Percentiles rank a stretch among this genome's conserved stretches.
phyloP scores from a whole-genome alignment of 352 stramenopile species.

The Discostella stelligera region DNA sequence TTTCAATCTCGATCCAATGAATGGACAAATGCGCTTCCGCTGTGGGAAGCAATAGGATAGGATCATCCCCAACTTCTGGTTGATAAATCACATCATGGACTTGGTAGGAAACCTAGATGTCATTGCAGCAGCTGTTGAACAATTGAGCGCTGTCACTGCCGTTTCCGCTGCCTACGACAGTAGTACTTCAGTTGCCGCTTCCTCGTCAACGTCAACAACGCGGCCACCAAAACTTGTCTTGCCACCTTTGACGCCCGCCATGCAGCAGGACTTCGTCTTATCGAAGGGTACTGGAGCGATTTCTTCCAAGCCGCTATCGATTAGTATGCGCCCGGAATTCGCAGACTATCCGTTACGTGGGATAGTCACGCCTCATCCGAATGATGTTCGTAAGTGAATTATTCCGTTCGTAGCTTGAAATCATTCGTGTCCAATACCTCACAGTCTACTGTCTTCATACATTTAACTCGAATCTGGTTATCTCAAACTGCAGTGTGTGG shows the following conservation, averaged over 20 bases:
- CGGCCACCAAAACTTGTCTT: slow-evolving; percentile 24
- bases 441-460: slow-evolving; percentile 1
- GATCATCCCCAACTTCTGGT: too few species aligned
- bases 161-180: not conserved
- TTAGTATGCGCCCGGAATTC: slow-evolving; percentile 21
- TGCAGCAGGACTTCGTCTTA: slow-evolving; percentile 28
- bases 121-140: slow-evolving; percentile 29
- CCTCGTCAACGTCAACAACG: not conserved
- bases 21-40: too few species aligned
- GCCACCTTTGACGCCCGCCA: slow-evolving; percentile 16
- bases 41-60: too few species aligned
- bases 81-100: too few species aligned
- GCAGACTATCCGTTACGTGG: slow-evolving; percentile 25
- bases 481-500: slow-evolving; percentile 21
- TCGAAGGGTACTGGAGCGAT: slow-evolving; percentile 4
- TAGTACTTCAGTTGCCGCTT: not conserved
- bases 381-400: slow-evolving; percentile 39
- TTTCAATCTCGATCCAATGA: too few species aligned
- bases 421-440: not conserved
- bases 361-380: slow-evolving; percentile 33
- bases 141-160: slow-evolving; percentile 6
- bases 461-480: not conserved
- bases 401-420: not conserved
- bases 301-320: slow-evolving; percentile 17
- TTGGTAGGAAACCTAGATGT: slow-evolving; percentile 16